Conservation (phyloP, 1,284 basidiomycete species). For the Malassezia pachydermatis region DNA sequence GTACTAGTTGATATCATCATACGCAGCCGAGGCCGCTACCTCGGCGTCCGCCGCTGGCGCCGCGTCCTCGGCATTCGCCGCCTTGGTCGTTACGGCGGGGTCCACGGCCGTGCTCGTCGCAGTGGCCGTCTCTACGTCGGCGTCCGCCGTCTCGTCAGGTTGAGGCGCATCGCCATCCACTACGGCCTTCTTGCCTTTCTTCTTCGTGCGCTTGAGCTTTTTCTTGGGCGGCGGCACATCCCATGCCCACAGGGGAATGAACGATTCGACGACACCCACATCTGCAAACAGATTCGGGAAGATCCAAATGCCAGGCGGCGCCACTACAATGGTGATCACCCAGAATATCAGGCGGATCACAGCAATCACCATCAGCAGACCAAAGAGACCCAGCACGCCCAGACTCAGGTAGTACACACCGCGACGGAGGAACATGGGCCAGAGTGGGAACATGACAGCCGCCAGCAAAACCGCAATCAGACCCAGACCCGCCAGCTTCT, state of each 20-base stretch:
- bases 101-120: background rate
- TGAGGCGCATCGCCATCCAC: no score
- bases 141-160: no score
- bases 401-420: slow-evolving; percentile 94
- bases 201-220: slow-evolving; percentile 27
- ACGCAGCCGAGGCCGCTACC: background rate
- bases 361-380: slow-evolving; percentile 79
- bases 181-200: slow-evolving; percentile 15
- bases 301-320: slow-evolving; percentile 91
- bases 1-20: slow-evolving; percentile 14
- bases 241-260: slow-evolving; percentile 96
- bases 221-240: slow-evolving; percentile 65
- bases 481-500: slow-evolving; percentile 77
- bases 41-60: background rate
- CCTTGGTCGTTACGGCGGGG: background rate
- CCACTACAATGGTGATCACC: slow-evolving; percentile 75
- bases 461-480: slow-evolving; percentile 92
- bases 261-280: slow-evolving; percentile 95
- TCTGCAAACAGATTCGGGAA: slow-evolving; percentile 97
- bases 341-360: slow-evolving; percentile 88
- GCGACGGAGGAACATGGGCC: slow-evolving; percentile 83
- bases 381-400: slow-evolving; percentile 75
- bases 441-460: slow-evolving; percentile 97
- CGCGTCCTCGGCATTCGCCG: background rate
- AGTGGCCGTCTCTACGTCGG: background rate